Evolutionary conservation across 2,329 filamentous ascomycete species (phyloP).

Genomic region (Didymosphaeria variabile): DNA sequence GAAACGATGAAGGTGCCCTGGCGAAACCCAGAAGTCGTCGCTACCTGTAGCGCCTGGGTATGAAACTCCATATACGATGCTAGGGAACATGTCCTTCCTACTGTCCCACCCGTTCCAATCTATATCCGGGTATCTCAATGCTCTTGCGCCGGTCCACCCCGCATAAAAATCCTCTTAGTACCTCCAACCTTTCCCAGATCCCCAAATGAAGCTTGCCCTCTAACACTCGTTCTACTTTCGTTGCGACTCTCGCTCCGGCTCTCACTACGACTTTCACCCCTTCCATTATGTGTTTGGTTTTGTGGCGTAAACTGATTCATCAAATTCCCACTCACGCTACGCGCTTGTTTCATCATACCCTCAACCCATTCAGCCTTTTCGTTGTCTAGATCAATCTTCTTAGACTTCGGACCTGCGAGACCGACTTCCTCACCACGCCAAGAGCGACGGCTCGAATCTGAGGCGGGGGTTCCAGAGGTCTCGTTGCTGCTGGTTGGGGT

Average conservation of each 20-base stretch:
- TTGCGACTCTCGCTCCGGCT: constrained; percentile 34
- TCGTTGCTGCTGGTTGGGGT: constrained; percentile 40
- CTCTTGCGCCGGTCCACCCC: constrained; percentile 32
- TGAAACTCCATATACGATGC: constrained; percentile 12
- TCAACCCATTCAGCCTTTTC: constrained; percentile 84
- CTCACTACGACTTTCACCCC: constrained; percentile 25
- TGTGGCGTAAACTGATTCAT: constrained; percentile 25
- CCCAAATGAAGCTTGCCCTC: constrained; percentile 60
- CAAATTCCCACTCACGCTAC: constrained; percentile 70
- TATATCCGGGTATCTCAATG: constrained; percentile 17
- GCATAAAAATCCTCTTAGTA: constrained; percentile 75
- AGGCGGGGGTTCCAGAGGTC: constrained; percentile 31
- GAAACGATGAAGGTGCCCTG: background rate
- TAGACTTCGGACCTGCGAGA: constrained; percentile 74
- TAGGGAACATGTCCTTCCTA: background rate
- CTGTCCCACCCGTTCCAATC: background rate
- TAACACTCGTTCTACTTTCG: constrained; percentile 36
- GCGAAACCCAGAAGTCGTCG: background rate
- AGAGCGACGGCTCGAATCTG: constrained; percentile 39
- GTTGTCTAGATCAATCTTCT: constrained; percentile 70
- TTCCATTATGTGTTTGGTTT: constrained; percentile 23
- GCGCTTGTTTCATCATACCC: constrained; percentile 81
- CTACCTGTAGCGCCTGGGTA: constrained; percentile 12
- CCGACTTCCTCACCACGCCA: constrained; percentile 63
- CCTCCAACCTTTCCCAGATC: constrained; percentile 76